phyloP scores from a whole-genome alignment of 495 filamentous ascomycete genomes.

The Apiosordaria backusii region DNA sequence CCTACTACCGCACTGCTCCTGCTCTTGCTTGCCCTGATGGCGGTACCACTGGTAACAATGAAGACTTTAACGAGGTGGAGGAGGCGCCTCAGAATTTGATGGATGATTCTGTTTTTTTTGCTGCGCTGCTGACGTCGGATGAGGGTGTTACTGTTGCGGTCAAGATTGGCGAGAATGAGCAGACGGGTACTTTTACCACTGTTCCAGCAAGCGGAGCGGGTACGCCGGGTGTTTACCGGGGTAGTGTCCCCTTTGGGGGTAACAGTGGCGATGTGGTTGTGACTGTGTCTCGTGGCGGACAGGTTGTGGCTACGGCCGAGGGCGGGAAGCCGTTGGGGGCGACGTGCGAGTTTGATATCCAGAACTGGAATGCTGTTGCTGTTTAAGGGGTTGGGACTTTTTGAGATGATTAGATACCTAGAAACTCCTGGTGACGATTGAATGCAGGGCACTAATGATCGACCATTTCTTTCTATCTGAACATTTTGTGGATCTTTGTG shows the following conservation, averaged over 20 bases:
- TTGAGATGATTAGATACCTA: not conserved
- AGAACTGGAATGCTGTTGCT: slow-evolving; percentile 29
- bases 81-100: slow-evolving; percentile 18
- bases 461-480: too few relatives aligned
- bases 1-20: slow-evolving; percentile 22
- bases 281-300: slow-evolving; percentile 13
- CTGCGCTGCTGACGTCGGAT: slow-evolving; percentile 21
- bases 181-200: slow-evolving; percentile 8
- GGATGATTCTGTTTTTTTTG: slow-evolving; percentile 25
- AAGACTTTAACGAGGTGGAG: slow-evolving; percentile 14
- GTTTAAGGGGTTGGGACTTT: not conserved
- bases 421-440: not conserved
- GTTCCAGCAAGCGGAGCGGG: slow-evolving; percentile 14
- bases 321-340: slow-evolving; percentile 17
- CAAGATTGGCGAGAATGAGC: slow-evolving; percentile 18
- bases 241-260: slow-evolving; percentile 20
- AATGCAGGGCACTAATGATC: too few relatives aligned
- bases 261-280: slow-evolving; percentile 25
- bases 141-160: slow-evolving; percentile 19
- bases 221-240: slow-evolving; percentile 22
- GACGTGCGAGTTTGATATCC: slow-evolving; percentile 16
- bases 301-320: slow-evolving; percentile 12
- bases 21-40: slow-evolving; percentile 22
- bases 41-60: slow-evolving; percentile 22
- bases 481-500: too few relatives aligned